Conservation (phyloP, 768 basidiomycete genomes). For the Suillus lakei region DNA sequence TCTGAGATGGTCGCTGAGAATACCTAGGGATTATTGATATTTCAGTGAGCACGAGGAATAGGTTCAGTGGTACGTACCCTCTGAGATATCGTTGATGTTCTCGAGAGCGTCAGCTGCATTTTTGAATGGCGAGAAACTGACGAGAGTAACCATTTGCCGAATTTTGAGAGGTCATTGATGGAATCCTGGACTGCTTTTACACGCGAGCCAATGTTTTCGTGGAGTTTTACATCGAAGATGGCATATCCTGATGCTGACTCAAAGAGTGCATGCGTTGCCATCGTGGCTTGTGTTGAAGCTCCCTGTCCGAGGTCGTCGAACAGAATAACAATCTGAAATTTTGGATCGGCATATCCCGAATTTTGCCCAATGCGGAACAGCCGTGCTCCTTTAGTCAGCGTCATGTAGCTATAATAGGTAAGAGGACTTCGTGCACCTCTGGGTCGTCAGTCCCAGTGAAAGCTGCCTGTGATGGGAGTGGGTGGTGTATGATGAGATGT, state of each 20-base stretch:
- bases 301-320: constrained; percentile 40
- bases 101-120: constrained; percentile 92
- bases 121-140: constrained; percentile 94
- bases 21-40: constrained; percentile 51
- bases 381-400: too few species aligned
- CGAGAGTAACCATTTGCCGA: constrained; percentile 87
- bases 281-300: constrained; percentile 36
- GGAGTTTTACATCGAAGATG: constrained; percentile 84
- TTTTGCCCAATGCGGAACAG: not conserved
- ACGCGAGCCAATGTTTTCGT: constrained; percentile 86
- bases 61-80: constrained; percentile 61
- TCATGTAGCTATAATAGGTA: too few species aligned
- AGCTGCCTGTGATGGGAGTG: too few species aligned
- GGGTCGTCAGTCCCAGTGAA: too few species aligned
- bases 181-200: constrained; percentile 82
- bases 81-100: constrained; percentile 95
- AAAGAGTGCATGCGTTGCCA: constrained; percentile 89
- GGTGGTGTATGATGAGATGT: too few species aligned
- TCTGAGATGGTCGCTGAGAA: constrained; percentile 83
- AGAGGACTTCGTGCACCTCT: too few species aligned
- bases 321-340: constrained; percentile 24
- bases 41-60: constrained; percentile 4
- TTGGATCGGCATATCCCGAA: constrained; percentile 18
- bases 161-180: constrained; percentile 85
- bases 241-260: constrained; percentile 96